Percentiles rank a stretch among this genome's conserved stretches.
Evolutionary conservation across 352 stramenopile species (phyloP).

Genomic region (Plasmopara muralis): DNA sequence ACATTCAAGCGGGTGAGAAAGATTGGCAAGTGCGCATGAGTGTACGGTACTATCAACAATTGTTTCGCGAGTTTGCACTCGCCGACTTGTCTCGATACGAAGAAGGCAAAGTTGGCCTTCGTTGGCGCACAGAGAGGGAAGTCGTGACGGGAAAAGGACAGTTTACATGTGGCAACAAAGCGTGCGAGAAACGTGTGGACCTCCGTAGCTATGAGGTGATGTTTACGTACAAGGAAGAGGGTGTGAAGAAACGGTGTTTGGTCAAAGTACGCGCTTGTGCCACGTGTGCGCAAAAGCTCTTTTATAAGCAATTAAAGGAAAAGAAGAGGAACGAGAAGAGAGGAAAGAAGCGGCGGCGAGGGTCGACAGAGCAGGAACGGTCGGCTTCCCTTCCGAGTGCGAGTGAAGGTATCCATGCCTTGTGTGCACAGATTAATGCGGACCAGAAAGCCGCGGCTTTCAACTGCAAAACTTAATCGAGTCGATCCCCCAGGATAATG

Average conservation of each 20-base stretch:
- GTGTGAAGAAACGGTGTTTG: conserved; percentile 55
- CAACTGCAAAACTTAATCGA: too few species aligned
- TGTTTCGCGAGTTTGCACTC: conserved; percentile 81
- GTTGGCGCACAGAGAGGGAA: conserved; percentile 75
- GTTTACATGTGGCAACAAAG: conserved; percentile 71
- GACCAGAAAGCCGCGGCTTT: conserved; percentile 11
- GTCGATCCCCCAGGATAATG: too few species aligned
- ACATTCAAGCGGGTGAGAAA: conserved; percentile 34
- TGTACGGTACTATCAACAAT: conserved; percentile 73
- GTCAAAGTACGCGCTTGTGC: conserved; percentile 74
- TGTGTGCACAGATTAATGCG: conserved; percentile 33
- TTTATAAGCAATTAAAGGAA: conserved; percentile 50
- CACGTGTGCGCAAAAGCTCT: conserved; percentile 58
- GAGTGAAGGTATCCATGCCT: conserved; percentile 17
- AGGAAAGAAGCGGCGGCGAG: background rate
- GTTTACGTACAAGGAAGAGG: conserved; percentile 70
- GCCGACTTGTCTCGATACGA: conserved; percentile 57
- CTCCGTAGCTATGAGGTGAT: conserved; percentile 77
- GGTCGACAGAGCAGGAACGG: too few species aligned
- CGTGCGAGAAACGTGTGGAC: conserved; percentile 34
- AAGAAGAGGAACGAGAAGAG: conserved; percentile 12
- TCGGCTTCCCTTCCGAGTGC: too few species aligned
- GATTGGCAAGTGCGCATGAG: conserved; percentile 79
- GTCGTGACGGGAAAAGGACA: conserved; percentile 74
- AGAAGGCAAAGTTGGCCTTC: conserved; percentile 62